phyloP scores from a whole-genome alignment of 768 basidiomycete species.

The Suillus hirtellus region DNA sequence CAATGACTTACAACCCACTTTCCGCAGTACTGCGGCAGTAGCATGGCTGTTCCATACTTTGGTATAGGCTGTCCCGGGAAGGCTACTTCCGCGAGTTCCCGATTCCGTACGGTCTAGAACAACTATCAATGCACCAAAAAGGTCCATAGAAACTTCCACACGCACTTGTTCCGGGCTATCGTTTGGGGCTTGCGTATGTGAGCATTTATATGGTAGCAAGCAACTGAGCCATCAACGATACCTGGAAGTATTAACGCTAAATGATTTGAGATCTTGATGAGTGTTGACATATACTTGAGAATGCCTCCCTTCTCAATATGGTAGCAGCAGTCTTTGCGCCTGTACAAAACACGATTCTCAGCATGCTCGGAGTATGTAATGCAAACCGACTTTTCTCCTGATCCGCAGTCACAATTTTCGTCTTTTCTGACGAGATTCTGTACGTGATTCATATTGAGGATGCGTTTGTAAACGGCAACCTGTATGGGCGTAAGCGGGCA shows the following conservation, averaged over 20 bases:
- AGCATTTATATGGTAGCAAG: slow-evolving; percentile 7
- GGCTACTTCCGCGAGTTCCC: slow-evolving; percentile 57
- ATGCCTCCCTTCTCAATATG: slow-evolving; percentile 48
- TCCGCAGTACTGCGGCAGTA: slow-evolving; percentile 70
- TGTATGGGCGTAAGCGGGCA: slow-evolving; percentile 82
- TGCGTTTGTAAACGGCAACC: slow-evolving; percentile 67
- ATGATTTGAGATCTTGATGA: slow-evolving; percentile 89
- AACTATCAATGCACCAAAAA: slow-evolving; percentile 7
- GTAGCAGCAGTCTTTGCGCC: slow-evolving; percentile 61
- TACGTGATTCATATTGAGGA: slow-evolving; percentile 64
- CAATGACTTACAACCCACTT: slow-evolving; percentile 70
- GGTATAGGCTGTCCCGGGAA: slow-evolving; percentile 61
- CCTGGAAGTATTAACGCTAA: slow-evolving; percentile 84
- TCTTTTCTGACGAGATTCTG: slow-evolving; percentile 74
- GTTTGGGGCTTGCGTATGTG: slow-evolving; percentile 49
- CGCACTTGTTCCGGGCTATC: slow-evolving; percentile 70
- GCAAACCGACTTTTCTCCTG: slow-evolving; percentile 48
- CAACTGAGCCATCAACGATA: slow-evolving; percentile 27
- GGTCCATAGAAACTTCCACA: neutral
- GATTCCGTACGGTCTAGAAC: slow-evolving; percentile 50
- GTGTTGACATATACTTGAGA: slow-evolving; percentile 76
- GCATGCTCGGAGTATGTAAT: neutral
- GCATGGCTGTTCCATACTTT: slow-evolving; percentile 61
- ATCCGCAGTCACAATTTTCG: slow-evolving; percentile 72
- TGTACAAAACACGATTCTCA: slow-evolving; percentile 31